These are phyloP conservation scores for Erodium texanum DNA, from an alignment of 441 rosid genomes.

Conservation along the genomic window DNA sequence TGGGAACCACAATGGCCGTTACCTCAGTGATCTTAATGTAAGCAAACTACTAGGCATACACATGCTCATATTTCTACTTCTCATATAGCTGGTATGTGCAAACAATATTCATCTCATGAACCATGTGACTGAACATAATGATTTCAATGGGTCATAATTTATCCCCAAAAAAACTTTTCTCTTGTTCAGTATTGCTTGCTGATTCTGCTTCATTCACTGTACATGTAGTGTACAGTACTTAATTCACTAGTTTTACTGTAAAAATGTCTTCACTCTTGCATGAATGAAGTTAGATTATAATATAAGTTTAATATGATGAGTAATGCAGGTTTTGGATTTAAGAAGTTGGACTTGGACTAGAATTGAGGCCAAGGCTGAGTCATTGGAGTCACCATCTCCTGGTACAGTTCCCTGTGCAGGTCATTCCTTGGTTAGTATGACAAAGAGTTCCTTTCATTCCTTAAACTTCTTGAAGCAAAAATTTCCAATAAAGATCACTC, in stretches of 20 bases:
- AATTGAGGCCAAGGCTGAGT: conserved; percentile 53
- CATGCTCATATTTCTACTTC: conserved; percentile 1
- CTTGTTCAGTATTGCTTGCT: background rate
- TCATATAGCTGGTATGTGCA: background rate
- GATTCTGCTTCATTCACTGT: background rate
- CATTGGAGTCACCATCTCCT: conserved; percentile 10
- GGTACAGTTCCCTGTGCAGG: conserved; percentile 67
- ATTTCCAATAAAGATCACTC: conserved; percentile 15
- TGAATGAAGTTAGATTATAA: background rate
- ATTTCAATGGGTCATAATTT: conserved; percentile 3
- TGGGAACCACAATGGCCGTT: conserved; percentile 98
- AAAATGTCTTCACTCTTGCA: background rate
- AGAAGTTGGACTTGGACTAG: conserved; percentile 94
- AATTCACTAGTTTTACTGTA: background rate
- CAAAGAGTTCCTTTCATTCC: conserved; percentile 16
- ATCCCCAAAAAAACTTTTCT: background rate
- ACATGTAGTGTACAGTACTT: background rate
- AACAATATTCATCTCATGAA: background rate
- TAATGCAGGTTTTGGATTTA: conserved; percentile 77
- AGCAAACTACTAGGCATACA: conserved; percentile 24
- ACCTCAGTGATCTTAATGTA: conserved; percentile 90
- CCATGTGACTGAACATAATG: background rate
- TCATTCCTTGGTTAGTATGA: conserved; percentile 79
- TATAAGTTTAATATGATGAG: conserved; percentile 17
- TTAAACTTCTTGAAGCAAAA: conserved; percentile 12